These are phyloP conservation scores for Macadamia integrifolia DNA, from an alignment of 164 flowering plant species.

Conservation along the genomic window DNA sequence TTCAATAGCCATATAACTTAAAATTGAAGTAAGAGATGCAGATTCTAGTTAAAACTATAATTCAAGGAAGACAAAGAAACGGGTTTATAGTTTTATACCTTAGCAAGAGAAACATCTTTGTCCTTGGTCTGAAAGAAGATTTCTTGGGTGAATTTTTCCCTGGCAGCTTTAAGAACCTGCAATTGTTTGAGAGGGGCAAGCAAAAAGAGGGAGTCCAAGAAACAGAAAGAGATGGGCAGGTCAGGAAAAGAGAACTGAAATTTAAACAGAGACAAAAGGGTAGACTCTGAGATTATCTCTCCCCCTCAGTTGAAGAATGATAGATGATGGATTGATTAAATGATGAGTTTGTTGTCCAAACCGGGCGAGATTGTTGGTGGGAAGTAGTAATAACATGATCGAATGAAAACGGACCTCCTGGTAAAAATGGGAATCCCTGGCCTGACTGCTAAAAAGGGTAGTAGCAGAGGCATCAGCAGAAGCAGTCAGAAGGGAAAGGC, in stretches of 20 bases:
- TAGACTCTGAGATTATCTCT: not conserved
- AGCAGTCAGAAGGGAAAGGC: constrained; percentile 17
- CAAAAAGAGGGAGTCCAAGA: not conserved
- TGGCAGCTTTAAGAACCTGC: constrained; percentile 49
- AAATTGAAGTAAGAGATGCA: too few relatives aligned
- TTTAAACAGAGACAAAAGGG: not conserved
- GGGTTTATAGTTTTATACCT: constrained; percentile 25
- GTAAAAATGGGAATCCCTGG: constrained; percentile 15
- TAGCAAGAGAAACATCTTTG: constrained; percentile 58
- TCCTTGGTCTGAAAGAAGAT: constrained; percentile 58
- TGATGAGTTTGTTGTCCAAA: not conserved
- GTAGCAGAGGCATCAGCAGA: constrained; percentile 10
- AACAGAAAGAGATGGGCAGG: not conserved
- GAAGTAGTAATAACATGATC: not conserved
- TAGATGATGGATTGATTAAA: not conserved
- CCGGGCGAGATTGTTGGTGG: not conserved
- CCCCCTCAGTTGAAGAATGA: not conserved
- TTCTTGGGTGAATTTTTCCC: constrained; percentile 52
- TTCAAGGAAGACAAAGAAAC: not conserved
- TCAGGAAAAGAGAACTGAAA: not conserved
- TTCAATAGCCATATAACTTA: too few relatives aligned
- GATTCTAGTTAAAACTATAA: too few relatives aligned
- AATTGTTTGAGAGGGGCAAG: not conserved
- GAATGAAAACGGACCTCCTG: constrained; percentile 23
- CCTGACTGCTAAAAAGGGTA: constrained; percentile 22